A percentile compares a stretch with the other conserved stretches of the same genome.
Evolutionary conservation across 2,329 filamentous ascomycete species (phyloP).

Genomic region (Fusarium sororula): DNA sequence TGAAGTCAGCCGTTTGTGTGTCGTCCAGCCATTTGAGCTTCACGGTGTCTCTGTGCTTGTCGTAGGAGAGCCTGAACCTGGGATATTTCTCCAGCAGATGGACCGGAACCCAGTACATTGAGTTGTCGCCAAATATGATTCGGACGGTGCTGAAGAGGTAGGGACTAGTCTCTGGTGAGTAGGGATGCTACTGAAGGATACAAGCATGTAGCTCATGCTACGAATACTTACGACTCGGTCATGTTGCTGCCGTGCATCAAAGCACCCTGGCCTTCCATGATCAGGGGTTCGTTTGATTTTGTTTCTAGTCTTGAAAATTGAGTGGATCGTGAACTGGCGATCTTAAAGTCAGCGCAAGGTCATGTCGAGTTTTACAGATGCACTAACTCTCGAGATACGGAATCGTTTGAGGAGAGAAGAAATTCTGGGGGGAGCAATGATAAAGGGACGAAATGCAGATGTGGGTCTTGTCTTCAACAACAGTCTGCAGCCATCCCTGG

Average conservation of each 20-base stretch:
- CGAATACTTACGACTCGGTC: neutral
- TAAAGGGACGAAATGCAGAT: neutral
- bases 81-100: neutral
- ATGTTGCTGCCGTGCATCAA: neutral
- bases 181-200: too few relatives aligned
- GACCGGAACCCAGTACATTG: neutral
- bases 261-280: neutral
- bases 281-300: neutral
- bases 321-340: rapidly evolving
- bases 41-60: neutral
- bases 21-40: neutral
- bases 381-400: neutral
- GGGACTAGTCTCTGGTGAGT: neutral
- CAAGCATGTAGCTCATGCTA: neutral
- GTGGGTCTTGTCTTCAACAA: neutral
- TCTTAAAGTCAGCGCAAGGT: neutral
- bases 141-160: neutral
- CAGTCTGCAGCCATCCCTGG: neutral
- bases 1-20: neutral
- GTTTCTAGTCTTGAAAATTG: too few relatives aligned
- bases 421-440: neutral
- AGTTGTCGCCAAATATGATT: neutral
- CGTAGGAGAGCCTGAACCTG: neutral
- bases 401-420: neutral
- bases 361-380: too few relatives aligned